Base-by-base conservation (phyloP, 441 rosid species). In the Bocquillonia castaneifolia region DNA sequence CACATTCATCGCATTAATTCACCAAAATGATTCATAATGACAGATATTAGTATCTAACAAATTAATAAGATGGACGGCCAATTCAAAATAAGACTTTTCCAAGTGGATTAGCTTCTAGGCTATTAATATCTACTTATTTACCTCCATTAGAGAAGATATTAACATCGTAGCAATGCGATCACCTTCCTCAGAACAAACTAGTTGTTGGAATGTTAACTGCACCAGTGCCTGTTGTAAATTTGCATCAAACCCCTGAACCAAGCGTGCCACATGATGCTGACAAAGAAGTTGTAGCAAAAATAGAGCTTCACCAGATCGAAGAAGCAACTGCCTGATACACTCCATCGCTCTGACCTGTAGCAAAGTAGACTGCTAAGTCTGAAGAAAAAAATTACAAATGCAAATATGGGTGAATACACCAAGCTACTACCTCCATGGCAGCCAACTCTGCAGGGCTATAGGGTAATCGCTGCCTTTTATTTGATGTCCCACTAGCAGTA, bases 101-200 rank as follows among this genome's bases (percentile, higher is more conserved):
- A 69, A 20, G 59, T 52, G 45, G 28, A 61, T 57, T 65, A 32
- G 66, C 63, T 66, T 51, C 42, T 8, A 47, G 18, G 63, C 60
- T 13, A 59, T 40, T 56, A 20, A 50, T 42, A 17, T n/a, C 23
- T n/a, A 54, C 53, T 45, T 59, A 45, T 52, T 73, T 83, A 94
- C 98, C 97, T 92, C 94, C 94, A 94, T 92, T 59, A 90, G 73
- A 32, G 88, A 81, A 82, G 97, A 82, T 76, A 90, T 87, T 75
- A 94, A 89, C 77, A 90, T 79, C 57, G 98, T 88, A 67, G 97
- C 98, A 73, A 87, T 80, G 53, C 76, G 79, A 77, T 94, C 99
- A 78, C 98, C 98, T 76, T 94, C 99, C 71, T 92, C 99, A 17
- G 97, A 86, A 79, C 95, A 92, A 76, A 94, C 96, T 72, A 94